A percentile compares a stretch with the other conserved stretches of the same genome.
Evolutionary conservation across 352 stramenopile genomes (phyloP).

Genomic region (Phytophthora sojae): DNA sequence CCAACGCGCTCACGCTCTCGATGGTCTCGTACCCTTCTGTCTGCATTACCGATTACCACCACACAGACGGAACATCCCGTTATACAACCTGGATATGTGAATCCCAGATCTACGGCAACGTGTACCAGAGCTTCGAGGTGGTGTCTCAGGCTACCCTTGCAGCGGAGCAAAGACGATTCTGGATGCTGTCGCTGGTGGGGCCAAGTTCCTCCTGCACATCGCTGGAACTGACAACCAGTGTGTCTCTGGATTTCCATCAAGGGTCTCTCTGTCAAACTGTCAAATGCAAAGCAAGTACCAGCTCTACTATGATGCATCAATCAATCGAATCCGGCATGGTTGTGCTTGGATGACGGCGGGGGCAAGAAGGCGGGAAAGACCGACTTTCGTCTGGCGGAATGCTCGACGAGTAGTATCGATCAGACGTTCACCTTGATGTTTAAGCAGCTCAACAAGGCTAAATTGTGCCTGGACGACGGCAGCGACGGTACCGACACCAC

Average conservation of each 20-base stretch:
- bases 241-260: too few relatives aligned
- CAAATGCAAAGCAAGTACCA: conserved; percentile 13
- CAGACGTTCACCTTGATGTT: conserved; percentile 34
- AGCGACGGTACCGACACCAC: too few relatives aligned
- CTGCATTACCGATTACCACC: too few relatives aligned
- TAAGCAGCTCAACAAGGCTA: conserved; percentile 18
- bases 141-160: conserved; percentile 1
- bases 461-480: conserved; percentile 32
- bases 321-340: conserved; percentile 5
- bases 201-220: conserved; percentile 18
- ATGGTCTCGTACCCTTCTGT: too few relatives aligned
- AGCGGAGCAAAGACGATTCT: background rate
- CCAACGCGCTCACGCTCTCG: conserved; percentile 14
- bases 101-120: too few relatives aligned
- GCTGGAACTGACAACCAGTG: conserved; percentile 19
- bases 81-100: too few relatives aligned
- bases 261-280: too few relatives aligned
- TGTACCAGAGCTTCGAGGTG: conserved; percentile 35
- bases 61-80: too few relatives aligned
- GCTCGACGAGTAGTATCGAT: conserved; percentile 17
- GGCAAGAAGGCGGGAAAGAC: conserved; percentile 1
- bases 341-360: conserved; percentile 36
- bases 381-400: conserved; percentile 16
- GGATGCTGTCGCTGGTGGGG: conserved; percentile 1
- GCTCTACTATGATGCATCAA: conserved; percentile 12